A percentile compares a stretch with the other conserved stretches of the same genome.
phyloP scores from a whole-genome alignment of 306 rosid species.

The Quercus robur region DNA sequence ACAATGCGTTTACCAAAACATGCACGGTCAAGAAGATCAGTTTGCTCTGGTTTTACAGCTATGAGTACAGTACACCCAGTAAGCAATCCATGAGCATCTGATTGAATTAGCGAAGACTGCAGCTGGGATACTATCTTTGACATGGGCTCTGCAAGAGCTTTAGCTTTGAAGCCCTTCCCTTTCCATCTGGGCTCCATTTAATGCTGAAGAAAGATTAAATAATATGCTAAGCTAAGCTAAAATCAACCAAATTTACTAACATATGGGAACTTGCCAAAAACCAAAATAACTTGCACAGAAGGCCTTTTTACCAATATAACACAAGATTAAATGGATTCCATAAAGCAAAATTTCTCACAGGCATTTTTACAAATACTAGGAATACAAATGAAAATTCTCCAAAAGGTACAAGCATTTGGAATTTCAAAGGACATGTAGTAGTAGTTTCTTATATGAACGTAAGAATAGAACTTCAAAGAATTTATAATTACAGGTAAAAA shows the following conservation, averaged over 20 bases:
- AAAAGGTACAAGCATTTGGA: too few species aligned
- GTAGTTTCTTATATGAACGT: too few species aligned
- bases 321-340: not conserved
- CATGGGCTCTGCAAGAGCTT: constrained; percentile 67
- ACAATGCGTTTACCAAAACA: constrained; percentile 60
- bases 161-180: constrained; percentile 66
- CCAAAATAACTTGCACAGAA: too few species aligned
- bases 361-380: not conserved
- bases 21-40: constrained; percentile 47
- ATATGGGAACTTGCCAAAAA: too few species aligned
- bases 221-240: too few species aligned
- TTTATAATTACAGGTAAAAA: too few species aligned
- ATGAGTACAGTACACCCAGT: constrained; percentile 38
- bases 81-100: constrained; percentile 46
- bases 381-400: not conserved
- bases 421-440: too few species aligned
- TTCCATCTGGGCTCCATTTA: constrained; percentile 79
- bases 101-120: constrained; percentile 50
- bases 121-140: constrained; percentile 54
- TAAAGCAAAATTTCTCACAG: not conserved
- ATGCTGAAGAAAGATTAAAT: not conserved
- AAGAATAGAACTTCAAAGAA: too few species aligned
- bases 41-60: constrained; percentile 48
- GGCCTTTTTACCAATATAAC: too few species aligned
- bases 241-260: too few species aligned